These are phyloP conservation scores for Elongisporangium prolatum DNA, from an alignment of 352 stramenopile species.

Conservation along the genomic window DNA sequence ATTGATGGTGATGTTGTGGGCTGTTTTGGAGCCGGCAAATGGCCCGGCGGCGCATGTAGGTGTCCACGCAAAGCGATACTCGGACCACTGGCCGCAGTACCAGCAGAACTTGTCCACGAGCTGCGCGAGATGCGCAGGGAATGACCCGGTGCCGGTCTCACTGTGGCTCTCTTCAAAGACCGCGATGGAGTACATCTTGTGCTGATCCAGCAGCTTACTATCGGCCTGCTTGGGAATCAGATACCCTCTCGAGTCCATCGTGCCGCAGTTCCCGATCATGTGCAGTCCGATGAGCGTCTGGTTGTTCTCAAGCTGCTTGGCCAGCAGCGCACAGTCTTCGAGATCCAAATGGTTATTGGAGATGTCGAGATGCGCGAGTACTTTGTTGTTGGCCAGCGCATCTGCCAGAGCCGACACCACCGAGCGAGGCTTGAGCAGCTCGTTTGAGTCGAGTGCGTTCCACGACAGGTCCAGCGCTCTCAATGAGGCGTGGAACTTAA, in stretches of 20 bases:
- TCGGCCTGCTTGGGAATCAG: slow-evolving; percentile 40
- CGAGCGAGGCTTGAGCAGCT: slow-evolving; percentile 31
- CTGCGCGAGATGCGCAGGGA: slow-evolving; percentile 38
- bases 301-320: slow-evolving; percentile 62
- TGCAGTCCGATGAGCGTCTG: slow-evolving; percentile 69
- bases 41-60: slow-evolving; percentile 31
- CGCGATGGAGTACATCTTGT: slow-evolving; percentile 75
- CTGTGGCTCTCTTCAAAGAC: slow-evolving; percentile 70
- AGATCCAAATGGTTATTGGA: slow-evolving; percentile 69
- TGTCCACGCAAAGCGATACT: slow-evolving; percentile 70
- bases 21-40: slow-evolving; percentile 22
- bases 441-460: slow-evolving; percentile 64
- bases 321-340: slow-evolving; percentile 52
- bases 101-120: slow-evolving; percentile 73
- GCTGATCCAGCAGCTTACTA: slow-evolving; percentile 48
- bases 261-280: slow-evolving; percentile 71
- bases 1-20: slow-evolving; percentile 24
- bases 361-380: slow-evolving; percentile 61
- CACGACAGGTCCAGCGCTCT: slow-evolving; percentile 71
- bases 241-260: slow-evolving; percentile 64
- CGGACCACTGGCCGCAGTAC: slow-evolving; percentile 72
- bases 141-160: slow-evolving; percentile 41
- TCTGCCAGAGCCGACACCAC: slow-evolving; percentile 54
- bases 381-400: slow-evolving; percentile 73
- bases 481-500: slow-evolving; percentile 71